Conservation (phyloP, 192 early-diverging fungal genomes). For the Borealophlyctis nickersoniae region DNA sequence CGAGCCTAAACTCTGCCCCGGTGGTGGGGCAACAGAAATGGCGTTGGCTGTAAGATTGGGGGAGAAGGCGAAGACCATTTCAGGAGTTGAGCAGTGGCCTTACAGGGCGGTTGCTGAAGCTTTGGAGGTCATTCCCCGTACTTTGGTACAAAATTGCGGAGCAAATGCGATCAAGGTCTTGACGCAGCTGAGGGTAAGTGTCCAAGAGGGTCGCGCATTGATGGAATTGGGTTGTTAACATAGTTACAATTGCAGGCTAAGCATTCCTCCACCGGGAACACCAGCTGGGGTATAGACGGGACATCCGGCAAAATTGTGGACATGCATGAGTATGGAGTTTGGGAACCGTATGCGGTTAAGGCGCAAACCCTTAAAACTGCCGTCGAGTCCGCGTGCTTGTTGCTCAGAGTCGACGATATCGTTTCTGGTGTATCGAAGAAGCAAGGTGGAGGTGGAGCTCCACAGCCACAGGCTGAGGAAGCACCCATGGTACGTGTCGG, state of each 20-base stretch:
- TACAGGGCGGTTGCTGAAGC: conserved; percentile 93
- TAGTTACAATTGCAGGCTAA: conserved; percentile 64
- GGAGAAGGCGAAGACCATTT: conserved; percentile 84
- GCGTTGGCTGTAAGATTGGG: conserved; percentile 84
- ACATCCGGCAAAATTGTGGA: conserved; percentile 86
- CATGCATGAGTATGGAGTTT: conserved; percentile 97
- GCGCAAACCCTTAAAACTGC: conserved; percentile 99
- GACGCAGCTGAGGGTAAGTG: conserved; percentile 74
- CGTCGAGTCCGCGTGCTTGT: conserved; percentile 73
- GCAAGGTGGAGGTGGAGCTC: conserved; percentile 25
- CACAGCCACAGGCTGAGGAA: conserved; percentile 5
- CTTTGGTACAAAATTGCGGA: conserved; percentile 98
- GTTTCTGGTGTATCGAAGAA: conserved; percentile 81
- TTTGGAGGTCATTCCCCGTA: conserved; percentile 97
- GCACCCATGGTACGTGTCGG: conserved; percentile 3
- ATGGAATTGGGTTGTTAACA: conserved; percentile 4
- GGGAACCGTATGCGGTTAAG: conserved; percentile 99
- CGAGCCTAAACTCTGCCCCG: conserved; percentile 87
- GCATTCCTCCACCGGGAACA: conserved; percentile 74
- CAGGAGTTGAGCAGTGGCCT: conserved; percentile 93
- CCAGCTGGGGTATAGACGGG: conserved; percentile 95
- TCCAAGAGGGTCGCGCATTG: too few relatives aligned
- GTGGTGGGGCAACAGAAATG: conserved; percentile 99
- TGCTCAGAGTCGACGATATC: conserved; percentile 87
- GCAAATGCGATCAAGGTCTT: conserved; percentile 96